Conservation (phyloP, 2,329 filamentous ascomycete genomes). For the Aotearoamyces nothofagi region DNA sequence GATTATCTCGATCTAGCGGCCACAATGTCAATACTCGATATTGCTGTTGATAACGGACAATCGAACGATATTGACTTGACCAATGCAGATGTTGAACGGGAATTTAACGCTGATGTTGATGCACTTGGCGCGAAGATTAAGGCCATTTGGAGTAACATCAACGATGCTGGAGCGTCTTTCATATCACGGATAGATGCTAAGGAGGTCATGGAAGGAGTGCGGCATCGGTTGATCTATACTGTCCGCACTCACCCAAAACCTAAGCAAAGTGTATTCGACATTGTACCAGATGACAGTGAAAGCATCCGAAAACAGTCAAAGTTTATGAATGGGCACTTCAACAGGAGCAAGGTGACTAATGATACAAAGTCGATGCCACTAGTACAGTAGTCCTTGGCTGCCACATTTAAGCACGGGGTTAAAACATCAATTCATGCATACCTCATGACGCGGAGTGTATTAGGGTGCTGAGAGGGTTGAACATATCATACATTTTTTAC, state of each 20-base stretch:
- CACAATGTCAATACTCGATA: constrained; percentile 53
- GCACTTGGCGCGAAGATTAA: constrained; percentile 44
- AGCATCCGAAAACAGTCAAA: constrained; percentile 2
- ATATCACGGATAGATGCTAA: constrained; percentile 65
- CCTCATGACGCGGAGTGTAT: too few relatives aligned
- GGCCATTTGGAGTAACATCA: constrained; percentile 43
- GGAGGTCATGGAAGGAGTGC: constrained; percentile 57
- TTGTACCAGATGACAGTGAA: constrained; percentile 1
- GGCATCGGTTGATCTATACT: constrained; percentile 54
- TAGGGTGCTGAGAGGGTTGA: too few relatives aligned
- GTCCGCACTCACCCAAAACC: constrained; percentile 54
- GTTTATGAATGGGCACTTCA: constrained; percentile 3
- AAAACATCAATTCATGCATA: too few relatives aligned
- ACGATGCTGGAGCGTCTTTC: constrained; percentile 58
- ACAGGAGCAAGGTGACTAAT: constrained; percentile 14
- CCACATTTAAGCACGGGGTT: too few relatives aligned
- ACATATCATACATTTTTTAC: too few relatives aligned
- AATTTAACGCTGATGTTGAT: constrained; percentile 62
- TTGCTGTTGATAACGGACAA: constrained; percentile 53
- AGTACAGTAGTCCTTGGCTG: too few relatives aligned
- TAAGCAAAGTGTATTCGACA: constrained; percentile 26
- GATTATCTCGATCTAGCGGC: constrained; percentile 57
- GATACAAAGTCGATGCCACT: too few relatives aligned
- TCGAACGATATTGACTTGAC: constrained; percentile 15
- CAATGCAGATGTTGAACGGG: constrained; percentile 23